Evolutionary conservation across 129 eudicot genomes (phyloP), one percentile per base, ranked within the genome.

Genomic region (Erigeron canadensis): DNA sequence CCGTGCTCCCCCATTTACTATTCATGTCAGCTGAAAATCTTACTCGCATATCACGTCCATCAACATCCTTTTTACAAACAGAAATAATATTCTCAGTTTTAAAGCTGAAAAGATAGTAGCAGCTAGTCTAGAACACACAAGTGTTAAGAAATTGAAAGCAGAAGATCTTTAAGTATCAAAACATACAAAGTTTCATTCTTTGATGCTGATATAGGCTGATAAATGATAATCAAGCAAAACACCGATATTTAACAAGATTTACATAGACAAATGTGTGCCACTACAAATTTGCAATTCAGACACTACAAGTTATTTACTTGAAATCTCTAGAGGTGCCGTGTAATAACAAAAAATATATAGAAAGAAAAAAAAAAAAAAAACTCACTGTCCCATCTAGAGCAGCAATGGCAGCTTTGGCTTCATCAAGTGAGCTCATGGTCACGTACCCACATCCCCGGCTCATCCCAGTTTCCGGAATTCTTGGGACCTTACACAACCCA

Each of bases 41-140:
- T 18, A 83, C 87, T 48, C 87, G 81, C 74, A 83, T 73, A 40
- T 83, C 84, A n/a, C 87, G 84, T 45, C 87, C 87, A 72, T 69
- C 82, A 47, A 83, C 73, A 45, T 83, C 87, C 87, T 83, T 73
- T 17, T 4, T 67, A n/a, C 38, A 43, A 53, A 50, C 4, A 15
- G 38, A 6, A 61, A 69, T 2, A 6, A 12, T 60, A 22, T 28
- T 16, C 11, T 60, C 15, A 12, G 44, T 60, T 19, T 22, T 1
- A 12, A 60, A 60, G 65, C 13, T 50, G 13, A 11, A 11, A 6
- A 50, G 17, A 50, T 15, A 50, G 19, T 50, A 17, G 13, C 34
- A 28, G 56, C 56, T 4, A 50, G 19, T 50, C 13, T 15, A 17
- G 56, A 21, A 65, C 56, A 44, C 54, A 42, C 22, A 17, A 18